phyloP scores from a whole-genome alignment of 164 flowering plant species.

The Pachysandra terminalis region DNA sequence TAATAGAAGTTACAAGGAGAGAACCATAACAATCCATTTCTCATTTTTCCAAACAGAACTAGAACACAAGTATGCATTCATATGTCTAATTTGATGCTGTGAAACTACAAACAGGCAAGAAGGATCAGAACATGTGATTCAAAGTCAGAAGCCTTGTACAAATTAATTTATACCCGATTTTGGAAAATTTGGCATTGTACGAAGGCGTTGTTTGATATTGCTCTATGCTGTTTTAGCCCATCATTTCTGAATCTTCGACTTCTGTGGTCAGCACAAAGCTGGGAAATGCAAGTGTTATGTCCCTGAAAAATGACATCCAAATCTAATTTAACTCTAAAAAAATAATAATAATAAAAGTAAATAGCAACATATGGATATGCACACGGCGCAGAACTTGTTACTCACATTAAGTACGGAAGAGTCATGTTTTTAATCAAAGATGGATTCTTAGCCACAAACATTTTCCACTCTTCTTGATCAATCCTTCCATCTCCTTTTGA shows the following conservation, averaged over 20 bases:
- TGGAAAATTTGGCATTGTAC: neutral
- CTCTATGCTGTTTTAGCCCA: neutral
- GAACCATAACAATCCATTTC: too few species aligned
- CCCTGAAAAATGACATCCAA: constrained; percentile 35
- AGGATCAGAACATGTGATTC: too few species aligned
- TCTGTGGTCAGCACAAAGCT: constrained; percentile 42
- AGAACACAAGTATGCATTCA: too few species aligned
- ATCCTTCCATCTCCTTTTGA: constrained; percentile 69
- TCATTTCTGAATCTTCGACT: constrained; percentile 34
- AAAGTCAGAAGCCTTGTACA: too few species aligned
- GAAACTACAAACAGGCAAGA: too few species aligned
- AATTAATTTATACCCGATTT: too few species aligned
- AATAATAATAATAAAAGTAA: too few species aligned
- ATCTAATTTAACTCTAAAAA: neutral
- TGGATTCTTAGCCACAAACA: constrained; percentile 54
- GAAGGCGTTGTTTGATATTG: neutral
- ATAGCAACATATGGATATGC: neutral
- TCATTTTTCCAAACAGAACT: too few species aligned
- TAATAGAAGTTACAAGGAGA: too few species aligned
- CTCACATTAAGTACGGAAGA: constrained; percentile 64
- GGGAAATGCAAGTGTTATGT: constrained; percentile 51
- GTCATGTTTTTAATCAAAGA: constrained; percentile 71
- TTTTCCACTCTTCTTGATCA: constrained; percentile 72
- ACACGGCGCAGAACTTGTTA: neutral
- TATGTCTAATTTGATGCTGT: too few species aligned